phyloP scores from a whole-genome alignment of 2,329 filamentous ascomycete genomes.

The Emericellopsis cladophorae region DNA sequence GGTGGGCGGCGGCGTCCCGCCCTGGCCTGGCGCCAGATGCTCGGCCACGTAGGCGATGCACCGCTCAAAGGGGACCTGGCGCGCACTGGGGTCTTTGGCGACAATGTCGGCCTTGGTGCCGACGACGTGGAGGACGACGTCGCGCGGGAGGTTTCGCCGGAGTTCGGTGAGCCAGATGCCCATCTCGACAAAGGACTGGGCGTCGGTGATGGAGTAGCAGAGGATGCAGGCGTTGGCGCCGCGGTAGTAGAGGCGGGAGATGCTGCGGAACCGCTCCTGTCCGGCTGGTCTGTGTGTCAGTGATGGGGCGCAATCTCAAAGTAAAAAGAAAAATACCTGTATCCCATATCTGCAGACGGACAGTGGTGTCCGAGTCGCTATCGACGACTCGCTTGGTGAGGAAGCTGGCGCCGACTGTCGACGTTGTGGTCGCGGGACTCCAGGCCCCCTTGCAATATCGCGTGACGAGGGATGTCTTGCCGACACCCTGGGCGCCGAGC shows the following conservation, averaged over 20 bases:
- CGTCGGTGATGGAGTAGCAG: constrained; percentile 88
- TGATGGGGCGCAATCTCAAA: neutral
- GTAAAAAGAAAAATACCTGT: constrained; percentile 41
- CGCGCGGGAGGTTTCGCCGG: constrained; percentile 61
- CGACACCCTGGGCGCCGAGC: constrained; percentile 66
- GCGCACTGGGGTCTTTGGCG: constrained; percentile 62
- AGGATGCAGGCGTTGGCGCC: constrained; percentile 88
- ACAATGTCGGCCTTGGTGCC: constrained; percentile 91
- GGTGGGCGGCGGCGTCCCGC: constrained; percentile 55
- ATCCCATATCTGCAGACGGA: constrained; percentile 94
- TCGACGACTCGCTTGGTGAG: constrained; percentile 72
- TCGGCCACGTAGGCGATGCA: constrained; percentile 95
- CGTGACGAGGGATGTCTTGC: constrained; percentile 68
- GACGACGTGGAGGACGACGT: constrained; percentile 85
- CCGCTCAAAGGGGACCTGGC: constrained; percentile 85
- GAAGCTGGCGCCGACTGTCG: constrained; percentile 71
- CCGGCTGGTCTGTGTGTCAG: constrained; percentile 40
- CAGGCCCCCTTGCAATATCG: constrained; percentile 65
- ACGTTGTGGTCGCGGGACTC: constrained; percentile 48
- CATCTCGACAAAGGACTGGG: constrained; percentile 81
- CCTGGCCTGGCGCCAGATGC: constrained; percentile 63
- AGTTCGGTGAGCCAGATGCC: constrained; percentile 81
- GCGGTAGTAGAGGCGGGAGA: constrained; percentile 91
- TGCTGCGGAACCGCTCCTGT: constrained; percentile 89
- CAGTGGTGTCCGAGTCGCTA: constrained; percentile 70